Base-by-base conservation (phyloP, 164 flowering plant genomes). In the Kalanchoe fedtschenkoi region DNA sequence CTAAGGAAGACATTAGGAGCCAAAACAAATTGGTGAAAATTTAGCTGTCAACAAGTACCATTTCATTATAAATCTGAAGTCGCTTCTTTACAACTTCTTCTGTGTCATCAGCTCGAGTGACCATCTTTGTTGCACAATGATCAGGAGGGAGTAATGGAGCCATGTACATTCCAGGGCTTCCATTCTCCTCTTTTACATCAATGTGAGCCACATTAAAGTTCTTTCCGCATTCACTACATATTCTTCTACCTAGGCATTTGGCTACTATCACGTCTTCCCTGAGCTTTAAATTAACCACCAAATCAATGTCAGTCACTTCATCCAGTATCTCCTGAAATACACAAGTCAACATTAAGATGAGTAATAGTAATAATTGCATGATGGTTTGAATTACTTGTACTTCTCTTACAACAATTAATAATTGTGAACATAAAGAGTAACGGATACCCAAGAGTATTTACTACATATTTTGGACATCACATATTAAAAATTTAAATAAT, bases 241-340 rank as follows among this genome's bases (percentile, higher is more conserved):
- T 84, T 73, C 98, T 86, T 70, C 98, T 84, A 60, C 98, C 98
- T 39, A 89, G 88, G 76, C 98, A 92, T 72, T 92, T 92, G 62
- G 81, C 87, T 70, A 92, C 70, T 60, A 92, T 66, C 22, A 85
- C 87, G 68, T 89, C 88, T 76, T 89, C 96, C 30, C 79, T 81
- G 38, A 89, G 93, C 75, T 83, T 89, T 59, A 92, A 73, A 67
- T 92, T 92, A 34, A 92, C 60, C 43, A 88, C 98, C 81, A 92
- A 74, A 60, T 88, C 96, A 43, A 88, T 82, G 22, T 86, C 87
- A 1, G 90, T 83, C 15, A 92, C 93, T 42, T 83, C 90, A 61
- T 86, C 98, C 67, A 91, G 70, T 67, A 87, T 91, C 79, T 91
- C 95, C 98, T 92, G 76, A 14, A 72, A 69, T 53, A 61, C 16